These are phyloP conservation scores for Nymphaea thermarum DNA, from an alignment of 164 flowering plant genomes.

Conservation along the genomic window DNA sequence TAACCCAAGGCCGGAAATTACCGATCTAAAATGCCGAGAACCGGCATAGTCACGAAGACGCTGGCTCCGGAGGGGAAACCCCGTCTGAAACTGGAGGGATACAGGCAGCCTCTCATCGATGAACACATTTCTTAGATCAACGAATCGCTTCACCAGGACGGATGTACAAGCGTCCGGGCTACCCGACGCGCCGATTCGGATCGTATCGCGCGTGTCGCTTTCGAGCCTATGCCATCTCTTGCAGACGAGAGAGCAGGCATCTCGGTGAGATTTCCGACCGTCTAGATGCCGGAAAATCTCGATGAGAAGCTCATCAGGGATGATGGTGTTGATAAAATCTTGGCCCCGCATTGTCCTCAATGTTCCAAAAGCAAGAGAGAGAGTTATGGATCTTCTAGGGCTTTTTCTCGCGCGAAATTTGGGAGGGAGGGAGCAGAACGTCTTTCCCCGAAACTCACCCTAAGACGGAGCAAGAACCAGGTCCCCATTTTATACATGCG, in stretches of 20 bases:
- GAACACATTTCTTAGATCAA: conserved; percentile 32
- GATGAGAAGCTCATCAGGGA: conserved; percentile 70
- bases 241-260: conserved; percentile 82
- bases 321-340: conserved; percentile 50
- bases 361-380: background rate
- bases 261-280: conserved; percentile 41
- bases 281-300: conserved; percentile 60
- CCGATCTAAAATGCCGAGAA: background rate
- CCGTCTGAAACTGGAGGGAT: conserved; percentile 20
- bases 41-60: background rate
- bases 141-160: conserved; percentile 38
- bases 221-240: conserved; percentile 72
- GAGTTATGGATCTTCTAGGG: background rate
- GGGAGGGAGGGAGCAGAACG: background rate
- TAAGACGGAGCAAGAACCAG: too few species aligned
- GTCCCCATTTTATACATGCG: too few species aligned
- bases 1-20: background rate
- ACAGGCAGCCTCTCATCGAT: conserved; percentile 64
- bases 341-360: conserved; percentile 24
- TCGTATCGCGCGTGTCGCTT: conserved; percentile 50
- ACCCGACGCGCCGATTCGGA: conserved; percentile 71
- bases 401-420: background rate
- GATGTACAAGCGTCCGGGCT: conserved; percentile 39
- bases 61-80: background rate
- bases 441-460: too few species aligned